A percentile compares a stretch with the other conserved stretches of the same genome.
These are phyloP conservation scores for Aspergillus ustus DNA, from an alignment of 2,329 filamentous ascomycete genomes.

Conservation along the genomic window DNA sequence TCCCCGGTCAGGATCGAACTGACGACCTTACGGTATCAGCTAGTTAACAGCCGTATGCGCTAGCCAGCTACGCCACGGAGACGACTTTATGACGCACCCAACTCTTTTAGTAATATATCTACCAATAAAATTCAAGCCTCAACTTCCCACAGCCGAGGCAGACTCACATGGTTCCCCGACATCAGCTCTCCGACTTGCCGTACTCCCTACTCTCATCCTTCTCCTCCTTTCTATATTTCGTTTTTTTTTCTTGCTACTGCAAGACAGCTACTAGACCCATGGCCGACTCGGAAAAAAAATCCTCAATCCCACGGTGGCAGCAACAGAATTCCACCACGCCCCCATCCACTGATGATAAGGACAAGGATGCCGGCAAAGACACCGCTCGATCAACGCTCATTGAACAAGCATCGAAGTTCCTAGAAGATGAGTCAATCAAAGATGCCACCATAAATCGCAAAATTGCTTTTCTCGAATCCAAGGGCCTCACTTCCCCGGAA, in stretches of 20 bases:
- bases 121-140: neutral
- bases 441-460: slow-evolving; percentile 74
- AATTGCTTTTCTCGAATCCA: slow-evolving; percentile 74
- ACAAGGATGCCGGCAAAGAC: neutral
- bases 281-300: slow-evolving; percentile 40
- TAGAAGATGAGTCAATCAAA: slow-evolving; percentile 74
- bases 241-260: neutral
- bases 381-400: slow-evolving; percentile 47
- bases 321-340: slow-evolving; percentile 38
- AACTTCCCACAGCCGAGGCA: neutral
- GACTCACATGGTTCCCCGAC: neutral
- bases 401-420: slow-evolving; percentile 74
- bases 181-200: slow-evolving; percentile 4
- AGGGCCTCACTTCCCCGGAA: slow-evolving; percentile 70
- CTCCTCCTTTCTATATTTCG: slow-evolving; percentile 7
- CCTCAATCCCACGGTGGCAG: slow-evolving; percentile 47
- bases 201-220: slow-evolving; percentile 17
- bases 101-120: neutral
- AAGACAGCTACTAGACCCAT: slow-evolving; percentile 26
- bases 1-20: slow-evolving; percentile 6
- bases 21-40: slow-evolving; percentile 6
- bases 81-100: neutral
- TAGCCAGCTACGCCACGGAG: slow-evolving; percentile 5
- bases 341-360: slow-evolving; percentile 31
- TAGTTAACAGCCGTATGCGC: slow-evolving; percentile 8